Evolutionary conservation across 2,329 filamentous ascomycete species (phyloP).

Genomic region (Phyllosticta citrichinensis): DNA sequence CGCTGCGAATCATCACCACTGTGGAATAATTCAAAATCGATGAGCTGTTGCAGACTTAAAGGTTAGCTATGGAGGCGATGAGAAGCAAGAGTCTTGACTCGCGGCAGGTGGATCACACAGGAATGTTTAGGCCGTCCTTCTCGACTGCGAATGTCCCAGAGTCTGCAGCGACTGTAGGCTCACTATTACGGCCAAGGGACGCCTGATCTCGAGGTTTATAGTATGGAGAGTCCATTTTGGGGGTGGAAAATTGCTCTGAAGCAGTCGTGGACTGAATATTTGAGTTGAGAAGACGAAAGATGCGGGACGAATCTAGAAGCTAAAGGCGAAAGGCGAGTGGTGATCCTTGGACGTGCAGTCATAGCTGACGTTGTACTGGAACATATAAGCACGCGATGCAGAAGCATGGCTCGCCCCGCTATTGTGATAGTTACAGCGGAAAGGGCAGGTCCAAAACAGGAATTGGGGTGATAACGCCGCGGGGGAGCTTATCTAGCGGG

Average conservation of each 20-base stretch:
- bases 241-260: background rate
- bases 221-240: background rate
- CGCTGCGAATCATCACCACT: constrained; percentile 50
- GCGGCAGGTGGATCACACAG: constrained; percentile 17
- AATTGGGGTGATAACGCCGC: constrained; percentile 5
- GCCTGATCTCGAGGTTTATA: background rate
- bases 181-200: too few species aligned
- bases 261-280: background rate
- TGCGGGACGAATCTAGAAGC: background rate
- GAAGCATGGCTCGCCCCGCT: background rate
- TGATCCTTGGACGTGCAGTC: background rate
- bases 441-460: background rate
- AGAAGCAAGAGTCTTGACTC: background rate
- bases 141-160: constrained; percentile 15
- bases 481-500: constrained; percentile 6
- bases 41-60: constrained; percentile 43
- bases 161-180: too few species aligned
- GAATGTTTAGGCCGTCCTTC: constrained; percentile 30
- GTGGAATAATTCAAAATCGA: constrained; percentile 54
- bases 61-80: background rate
- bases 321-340: background rate
- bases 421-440: background rate
- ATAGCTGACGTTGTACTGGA: background rate
- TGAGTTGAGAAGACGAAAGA: background rate
- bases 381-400: background rate